Evolutionary conservation across 176 grass and related monocot species (phyloP).

Genomic region (Zoysia pacifica): DNA sequence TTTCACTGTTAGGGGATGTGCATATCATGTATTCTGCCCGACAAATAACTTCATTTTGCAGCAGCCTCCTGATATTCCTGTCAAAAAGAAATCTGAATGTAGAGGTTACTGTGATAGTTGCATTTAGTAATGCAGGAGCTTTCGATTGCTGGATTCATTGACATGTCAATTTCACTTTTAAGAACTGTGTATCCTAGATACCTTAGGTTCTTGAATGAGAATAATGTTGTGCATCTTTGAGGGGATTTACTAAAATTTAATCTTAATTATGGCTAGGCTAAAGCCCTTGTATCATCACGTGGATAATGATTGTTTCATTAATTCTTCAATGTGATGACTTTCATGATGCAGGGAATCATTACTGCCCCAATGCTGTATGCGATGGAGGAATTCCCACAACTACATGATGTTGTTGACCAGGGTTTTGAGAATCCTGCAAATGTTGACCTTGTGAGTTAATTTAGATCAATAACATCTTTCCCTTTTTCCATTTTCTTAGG

Average conservation of each 20-base stretch:
- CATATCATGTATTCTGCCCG: neutral
- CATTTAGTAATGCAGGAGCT: neutral
- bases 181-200: neutral
- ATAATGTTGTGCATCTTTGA: neutral
- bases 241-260: conserved; percentile 1
- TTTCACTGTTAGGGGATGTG: neutral
- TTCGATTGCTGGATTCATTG: neutral
- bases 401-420: conserved; percentile 64
- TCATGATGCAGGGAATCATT: conserved; percentile 75
- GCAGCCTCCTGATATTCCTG: neutral
- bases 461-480: neutral
- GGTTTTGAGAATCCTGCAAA: conserved; percentile 76
- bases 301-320: neutral
- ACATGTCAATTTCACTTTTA: neutral
- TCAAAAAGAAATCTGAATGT: conserved; percentile 11
- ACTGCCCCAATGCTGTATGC: conserved; percentile 92
- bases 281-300: conserved; percentile 3
- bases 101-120: neutral
- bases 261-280: conserved; percentile 7
- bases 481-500: too few relatives aligned
- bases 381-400: conserved; percentile 88
- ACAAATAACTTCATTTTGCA: neutral
- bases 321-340: conserved; percentile 29
- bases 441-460: conserved; percentile 66
- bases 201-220: neutral